Percentiles rank a stretch among this genome's conserved stretches.
phyloP scores from a whole-genome alignment of 2,329 filamentous ascomycete genomes.

The Didymella sp. region DNA sequence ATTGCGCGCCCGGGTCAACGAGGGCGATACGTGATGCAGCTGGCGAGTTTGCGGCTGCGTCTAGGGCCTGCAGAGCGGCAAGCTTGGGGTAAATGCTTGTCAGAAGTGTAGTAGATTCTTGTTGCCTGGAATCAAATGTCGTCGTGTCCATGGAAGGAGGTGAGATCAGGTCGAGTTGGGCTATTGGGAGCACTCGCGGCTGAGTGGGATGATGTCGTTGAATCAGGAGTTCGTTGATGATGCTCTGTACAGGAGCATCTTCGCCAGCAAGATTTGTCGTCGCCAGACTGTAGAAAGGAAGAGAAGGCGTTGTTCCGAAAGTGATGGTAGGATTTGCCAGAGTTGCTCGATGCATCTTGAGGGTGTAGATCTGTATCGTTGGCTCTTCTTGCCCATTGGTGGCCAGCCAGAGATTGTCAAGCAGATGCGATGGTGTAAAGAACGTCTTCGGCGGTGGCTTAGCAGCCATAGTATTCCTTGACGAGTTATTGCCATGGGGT shows the following conservation, averaged over 20 bases:
- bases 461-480: conserved; percentile 30
- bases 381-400: conserved; percentile 69
- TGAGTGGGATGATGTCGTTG: conserved; percentile 50
- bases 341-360: conserved; percentile 55
- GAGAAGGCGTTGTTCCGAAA: conserved; percentile 71
- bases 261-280: conserved; percentile 61
- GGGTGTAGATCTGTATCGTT: conserved; percentile 46
- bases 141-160: conserved; percentile 44
- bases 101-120: conserved; percentile 43
- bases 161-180: conserved; percentile 48
- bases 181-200: conserved; percentile 49
- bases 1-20: conserved; percentile 71
- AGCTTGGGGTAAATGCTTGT: conserved; percentile 57
- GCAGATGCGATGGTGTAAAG: conserved; percentile 63
- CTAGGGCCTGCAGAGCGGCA: conserved; percentile 56
- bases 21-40: conserved; percentile 62
- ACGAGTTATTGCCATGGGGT: conserved; percentile 46
- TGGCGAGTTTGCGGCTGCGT: conserved; percentile 55
- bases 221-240: conserved; percentile 50
- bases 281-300: conserved; percentile 72
- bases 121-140: conserved; percentile 39
- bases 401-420: conserved; percentile 72
- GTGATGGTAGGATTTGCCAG: conserved; percentile 58
- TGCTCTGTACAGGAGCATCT: conserved; percentile 57
- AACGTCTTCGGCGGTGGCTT: conserved; percentile 41